Percentiles rank a stretch among this genome's conserved stretches.
phyloP scores from a whole-genome alignment of 1,284 basidiomycete species.

The Ustilago vetiveriae region DNA sequence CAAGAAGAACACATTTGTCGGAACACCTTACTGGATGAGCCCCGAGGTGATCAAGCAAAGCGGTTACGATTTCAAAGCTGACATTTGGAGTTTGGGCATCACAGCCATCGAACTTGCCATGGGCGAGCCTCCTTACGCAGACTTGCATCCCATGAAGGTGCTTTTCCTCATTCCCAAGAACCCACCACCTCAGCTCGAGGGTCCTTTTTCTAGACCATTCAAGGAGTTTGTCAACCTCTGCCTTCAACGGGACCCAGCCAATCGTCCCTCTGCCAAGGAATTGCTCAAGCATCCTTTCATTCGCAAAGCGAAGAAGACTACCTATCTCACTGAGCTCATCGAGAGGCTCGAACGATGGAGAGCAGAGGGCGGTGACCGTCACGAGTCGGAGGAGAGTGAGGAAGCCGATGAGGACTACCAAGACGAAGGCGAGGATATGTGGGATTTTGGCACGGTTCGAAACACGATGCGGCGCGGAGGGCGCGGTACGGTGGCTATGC shows the following conservation, averaged over 20 bases:
- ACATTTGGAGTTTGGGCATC: slow-evolving; percentile 78
- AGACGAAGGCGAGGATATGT: slow-evolving; percentile 55
- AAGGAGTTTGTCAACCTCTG: slow-evolving; percentile 92
- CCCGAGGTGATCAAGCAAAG: slow-evolving; percentile 99
- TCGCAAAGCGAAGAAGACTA: slow-evolving; percentile 90
- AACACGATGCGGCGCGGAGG: slow-evolving; percentile 52
- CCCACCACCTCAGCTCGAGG: slow-evolving; percentile 86
- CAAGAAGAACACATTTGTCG: slow-evolving; percentile 96
- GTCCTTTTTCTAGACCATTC: slow-evolving; percentile 88
- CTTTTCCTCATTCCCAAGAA: slow-evolving; percentile 98
- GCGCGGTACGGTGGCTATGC: slow-evolving; percentile 44
- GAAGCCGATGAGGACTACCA: slow-evolving; percentile 51
- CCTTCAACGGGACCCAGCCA: slow-evolving; percentile 89
- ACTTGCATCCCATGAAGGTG: slow-evolving; percentile 99
- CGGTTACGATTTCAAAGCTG: slow-evolving; percentile 97
- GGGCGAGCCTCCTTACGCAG: slow-evolving; percentile 96
- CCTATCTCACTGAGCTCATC: slow-evolving; percentile 91
- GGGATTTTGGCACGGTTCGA: slow-evolving; percentile 62
- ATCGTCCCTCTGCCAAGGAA: slow-evolving; percentile 93
- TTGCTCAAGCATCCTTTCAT: slow-evolving; percentile 96
- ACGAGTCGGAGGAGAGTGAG: slow-evolving; percentile 53
- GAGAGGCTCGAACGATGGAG: slow-evolving; percentile 93
- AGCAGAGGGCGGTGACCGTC: slow-evolving; percentile 72
- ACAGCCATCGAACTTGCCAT: slow-evolving; percentile 97
- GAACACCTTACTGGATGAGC: slow-evolving; percentile 82